phyloP scores from a whole-genome alignment of 257 asterid species.

The Przewalskia tangutica region DNA sequence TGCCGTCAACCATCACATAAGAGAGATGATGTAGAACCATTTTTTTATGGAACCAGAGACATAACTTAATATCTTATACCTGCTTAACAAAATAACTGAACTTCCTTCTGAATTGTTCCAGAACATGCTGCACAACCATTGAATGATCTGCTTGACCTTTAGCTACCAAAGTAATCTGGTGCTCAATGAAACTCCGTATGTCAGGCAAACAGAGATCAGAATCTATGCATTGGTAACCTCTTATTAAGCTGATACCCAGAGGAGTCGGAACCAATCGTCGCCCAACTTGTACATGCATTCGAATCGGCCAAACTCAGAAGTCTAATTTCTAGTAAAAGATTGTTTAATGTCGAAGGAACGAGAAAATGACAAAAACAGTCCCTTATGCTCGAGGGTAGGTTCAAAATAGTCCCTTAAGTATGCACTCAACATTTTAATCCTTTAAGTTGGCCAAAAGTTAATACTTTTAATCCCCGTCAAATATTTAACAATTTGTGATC shows the following conservation, averaged over 20 bases:
- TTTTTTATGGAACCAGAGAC: too few relatives aligned
- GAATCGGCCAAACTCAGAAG: neutral
- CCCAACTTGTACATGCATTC: slow-evolving; percentile 76
- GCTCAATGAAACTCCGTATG: slow-evolving; percentile 89
- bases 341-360: neutral
- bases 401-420: too few relatives aligned
- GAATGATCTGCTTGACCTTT: slow-evolving; percentile 89
- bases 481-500: too few relatives aligned
- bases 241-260: slow-evolving; percentile 77
- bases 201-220: slow-evolving; percentile 92
- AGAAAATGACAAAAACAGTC: too few relatives aligned
- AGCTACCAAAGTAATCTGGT: slow-evolving; percentile 78
- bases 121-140: slow-evolving; percentile 70
- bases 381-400: too few relatives aligned
- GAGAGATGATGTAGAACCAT: too few relatives aligned
- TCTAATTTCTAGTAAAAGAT: neutral
- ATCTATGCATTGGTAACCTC: slow-evolving; percentile 90
- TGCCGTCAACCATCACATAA: too few relatives aligned
- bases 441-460: too few relatives aligned
- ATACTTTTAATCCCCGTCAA: too few relatives aligned
- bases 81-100: slow-evolving; percentile 75
- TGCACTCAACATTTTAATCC: too few relatives aligned
- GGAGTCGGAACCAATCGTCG: slow-evolving; percentile 81
- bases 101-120: slow-evolving; percentile 74
- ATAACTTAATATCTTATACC: slow-evolving; percentile 26